Evolutionary conservation across 768 basidiomycete genomes (phyloP), one percentile per base, ranked within the genome.

Genomic region (Thelephora aurantiotincta): DNA sequence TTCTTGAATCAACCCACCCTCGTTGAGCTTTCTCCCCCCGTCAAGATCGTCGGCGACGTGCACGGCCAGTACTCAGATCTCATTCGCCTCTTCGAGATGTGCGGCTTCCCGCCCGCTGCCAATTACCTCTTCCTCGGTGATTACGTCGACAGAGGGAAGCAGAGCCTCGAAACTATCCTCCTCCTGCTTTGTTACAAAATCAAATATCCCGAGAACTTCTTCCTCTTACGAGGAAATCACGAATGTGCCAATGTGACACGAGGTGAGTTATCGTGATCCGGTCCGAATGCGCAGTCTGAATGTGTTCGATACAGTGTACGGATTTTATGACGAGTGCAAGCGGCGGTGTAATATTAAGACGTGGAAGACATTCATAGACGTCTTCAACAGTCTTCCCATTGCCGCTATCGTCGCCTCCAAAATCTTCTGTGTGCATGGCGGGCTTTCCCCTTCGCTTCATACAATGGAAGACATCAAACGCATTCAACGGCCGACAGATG

Each of bases 271-370:
- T 41, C 22, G 14, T 41, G 38, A 30, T 41, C 38, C 22, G 38
- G 7, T 41, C 14, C 18, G 11, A 18, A 41, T 14, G 9, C 6
- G 7, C 14, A 14, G 38, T 16, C 11, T 12, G 51, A 23, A 48
- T 41, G 13, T 12, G 47, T 26, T 37, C 51, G 23, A 43, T 16
- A 33, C 60, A 97, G 96, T 98, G 18, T 99, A 99, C 58, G 96
- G 96, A 22, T 99, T 99, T 68, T 99, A 99, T 65, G 96, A 98
- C 68, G 96, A 99, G 68, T 99, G 96, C 74, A 99, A 99, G 69
- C 82, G 96, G 60, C 79, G 96, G 54, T 96, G 92, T 74, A 97
- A 94, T 64, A 91, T 98, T 74, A 99, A 98, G 71, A 93, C 89
- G 22, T 99, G 96, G 96, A 98, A 94, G 69, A 93, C 91, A 2